Evolutionary conservation across 2,329 filamentous ascomycete genomes (phyloP).

Genomic region (Ascochyta lentis): DNA sequence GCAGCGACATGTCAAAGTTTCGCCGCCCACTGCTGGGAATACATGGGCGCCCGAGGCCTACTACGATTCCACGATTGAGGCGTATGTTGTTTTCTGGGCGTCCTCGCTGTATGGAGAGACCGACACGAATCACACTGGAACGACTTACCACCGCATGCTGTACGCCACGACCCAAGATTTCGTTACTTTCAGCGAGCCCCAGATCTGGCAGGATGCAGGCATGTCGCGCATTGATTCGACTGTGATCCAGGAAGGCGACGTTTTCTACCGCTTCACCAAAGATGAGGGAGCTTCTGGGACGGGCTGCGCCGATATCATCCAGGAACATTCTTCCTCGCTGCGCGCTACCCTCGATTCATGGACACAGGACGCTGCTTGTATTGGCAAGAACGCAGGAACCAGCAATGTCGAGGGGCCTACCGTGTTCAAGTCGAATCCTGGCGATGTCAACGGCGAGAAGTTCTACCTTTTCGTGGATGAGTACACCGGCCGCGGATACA

Average conservation of each 20-base stretch:
- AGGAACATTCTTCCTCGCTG: conserved; percentile 56
- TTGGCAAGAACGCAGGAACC: conserved; percentile 59
- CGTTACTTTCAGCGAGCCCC: conserved; percentile 56
- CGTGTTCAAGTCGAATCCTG: conserved; percentile 58
- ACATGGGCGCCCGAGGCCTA: conserved; percentile 63
- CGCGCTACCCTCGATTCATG: conserved; percentile 53
- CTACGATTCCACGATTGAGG: conserved; percentile 53
- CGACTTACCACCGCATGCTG: conserved; percentile 61
- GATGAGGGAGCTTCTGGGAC: conserved; percentile 59
- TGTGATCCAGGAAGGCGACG: conserved; percentile 52
- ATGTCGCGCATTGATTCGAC: conserved; percentile 62
- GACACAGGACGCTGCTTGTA: conserved; percentile 57
- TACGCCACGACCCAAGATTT: conserved; percentile 61
- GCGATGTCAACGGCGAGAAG: conserved; percentile 59
- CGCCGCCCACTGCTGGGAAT: conserved; percentile 58
- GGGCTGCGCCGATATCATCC: conserved; percentile 62
- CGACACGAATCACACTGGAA: conserved; percentile 52
- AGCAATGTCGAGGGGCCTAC: conserved; percentile 60
- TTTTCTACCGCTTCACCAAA: conserved; percentile 63
- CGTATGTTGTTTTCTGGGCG: conserved; percentile 58
- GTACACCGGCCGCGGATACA: conserved; percentile 59
- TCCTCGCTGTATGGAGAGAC: conserved; percentile 54
- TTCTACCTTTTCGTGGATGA: conserved; percentile 65
- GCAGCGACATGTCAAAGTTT: conserved; percentile 59
- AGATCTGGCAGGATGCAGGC: conserved; percentile 61